These are phyloP conservation scores for Eruca vesicaria DNA, from an alignment of 441 rosid genomes.

Conservation along the genomic window DNA sequence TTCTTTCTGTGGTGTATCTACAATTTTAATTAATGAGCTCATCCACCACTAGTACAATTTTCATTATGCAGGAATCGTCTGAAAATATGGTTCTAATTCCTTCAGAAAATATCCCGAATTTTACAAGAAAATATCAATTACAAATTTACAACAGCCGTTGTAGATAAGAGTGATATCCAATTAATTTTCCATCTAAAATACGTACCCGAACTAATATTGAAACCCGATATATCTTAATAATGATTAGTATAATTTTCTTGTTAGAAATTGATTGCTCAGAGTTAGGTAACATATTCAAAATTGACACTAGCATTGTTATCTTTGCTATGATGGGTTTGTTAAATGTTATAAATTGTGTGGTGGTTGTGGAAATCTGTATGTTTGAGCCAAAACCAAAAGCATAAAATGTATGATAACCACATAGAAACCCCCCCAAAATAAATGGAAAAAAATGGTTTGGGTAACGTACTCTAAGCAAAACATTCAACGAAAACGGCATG, in stretches of 20 bases:
- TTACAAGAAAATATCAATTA: not conserved
- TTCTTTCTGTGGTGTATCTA: conserved; percentile 17
- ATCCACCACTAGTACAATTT: not conserved
- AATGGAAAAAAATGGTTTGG: conserved; percentile 1
- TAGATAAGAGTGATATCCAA: not conserved
- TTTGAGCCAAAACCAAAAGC: conserved; percentile 13
- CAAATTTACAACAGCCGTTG: not conserved
- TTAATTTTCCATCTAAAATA: not conserved
- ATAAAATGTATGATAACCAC: conserved; percentile 28
- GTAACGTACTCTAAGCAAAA: conserved; percentile 12
- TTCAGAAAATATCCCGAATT: not conserved
- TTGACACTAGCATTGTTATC: not conserved
- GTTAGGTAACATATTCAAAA: not conserved
- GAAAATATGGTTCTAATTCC: not conserved
- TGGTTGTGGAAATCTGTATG: conserved; percentile 18
- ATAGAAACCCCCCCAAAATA: not conserved
- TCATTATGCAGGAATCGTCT: not conserved
- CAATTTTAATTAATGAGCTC: not conserved
- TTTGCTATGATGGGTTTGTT: conserved; percentile 14
- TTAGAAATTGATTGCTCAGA: not conserved
- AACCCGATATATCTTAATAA: not conserved
- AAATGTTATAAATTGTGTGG: conserved; percentile 23
- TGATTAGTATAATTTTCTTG: not conserved
- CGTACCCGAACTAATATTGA: not conserved
- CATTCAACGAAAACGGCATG: conserved; percentile 32